Evolutionary conservation across 805 yeast species (phyloP).

Genomic region (Sugiyamaella mastotermitis): DNA sequence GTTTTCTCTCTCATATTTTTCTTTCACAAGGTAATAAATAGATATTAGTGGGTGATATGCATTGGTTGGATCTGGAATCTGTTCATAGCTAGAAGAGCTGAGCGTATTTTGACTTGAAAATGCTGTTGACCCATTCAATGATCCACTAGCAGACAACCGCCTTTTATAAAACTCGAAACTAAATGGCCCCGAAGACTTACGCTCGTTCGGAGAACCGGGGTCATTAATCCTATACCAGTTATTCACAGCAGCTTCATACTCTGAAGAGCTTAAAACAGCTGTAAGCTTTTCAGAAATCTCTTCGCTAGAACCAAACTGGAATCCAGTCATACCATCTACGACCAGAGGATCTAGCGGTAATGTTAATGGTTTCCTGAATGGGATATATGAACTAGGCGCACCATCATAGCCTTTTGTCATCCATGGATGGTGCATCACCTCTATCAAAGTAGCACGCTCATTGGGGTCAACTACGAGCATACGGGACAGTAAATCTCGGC

Average conservation of each 20-base stretch:
- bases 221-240: constrained; percentile 47
- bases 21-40: constrained; percentile 79
- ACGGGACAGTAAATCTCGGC: constrained; percentile 69
- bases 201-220: not conserved
- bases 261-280: constrained; percentile 52
- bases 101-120: not conserved
- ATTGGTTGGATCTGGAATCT: constrained; percentile 62
- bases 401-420: constrained; percentile 82
- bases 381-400: constrained; percentile 64
- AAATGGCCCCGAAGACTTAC: constrained; percentile 6
- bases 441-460: constrained; percentile 71
- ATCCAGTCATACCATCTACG: constrained; percentile 64
- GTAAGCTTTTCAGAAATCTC: constrained; percentile 52
- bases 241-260: constrained; percentile 55
- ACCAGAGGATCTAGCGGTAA: constrained; percentile 64
- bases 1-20: constrained; percentile 64
- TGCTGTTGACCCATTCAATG: not conserved
- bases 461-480: constrained; percentile 90
- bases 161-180: constrained; percentile 23
- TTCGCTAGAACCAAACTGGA: constrained; percentile 72
- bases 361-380: constrained; percentile 68
- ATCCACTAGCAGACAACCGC: constrained; percentile 6
- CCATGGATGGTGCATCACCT: constrained; percentile 89
- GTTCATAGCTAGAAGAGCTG: not conserved
- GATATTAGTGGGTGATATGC: constrained; percentile 87